Evolutionary conservation across 257 asterid species (phyloP).

Genomic region (Scutellaria barbata): DNA sequence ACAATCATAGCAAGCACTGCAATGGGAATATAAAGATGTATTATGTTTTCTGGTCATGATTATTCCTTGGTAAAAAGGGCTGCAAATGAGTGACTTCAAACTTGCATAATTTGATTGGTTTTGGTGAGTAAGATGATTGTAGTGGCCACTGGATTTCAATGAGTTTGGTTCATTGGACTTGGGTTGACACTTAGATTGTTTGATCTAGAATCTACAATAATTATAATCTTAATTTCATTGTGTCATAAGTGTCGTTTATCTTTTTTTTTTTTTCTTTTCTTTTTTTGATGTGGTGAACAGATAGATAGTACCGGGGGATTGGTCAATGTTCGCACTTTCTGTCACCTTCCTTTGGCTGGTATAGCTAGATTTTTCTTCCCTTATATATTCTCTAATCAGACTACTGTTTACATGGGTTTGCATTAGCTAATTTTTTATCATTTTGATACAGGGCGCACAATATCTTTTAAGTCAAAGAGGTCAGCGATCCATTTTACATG

Average conservation of each 20-base stretch:
- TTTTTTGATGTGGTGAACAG: constrained; percentile 44
- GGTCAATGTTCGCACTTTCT: constrained; percentile 49
- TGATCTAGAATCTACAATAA: too few relatives aligned
- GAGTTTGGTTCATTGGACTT: not conserved
- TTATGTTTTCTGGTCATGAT: not conserved
- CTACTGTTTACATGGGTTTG: constrained; percentile 1
- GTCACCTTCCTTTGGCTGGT: constrained; percentile 58
- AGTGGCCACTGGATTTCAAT: not conserved
- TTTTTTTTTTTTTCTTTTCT: constrained; percentile 8
- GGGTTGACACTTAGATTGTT: constrained; percentile 7
- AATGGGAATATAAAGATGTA: not conserved
- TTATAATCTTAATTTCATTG: not conserved
- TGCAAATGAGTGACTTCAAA: not conserved
- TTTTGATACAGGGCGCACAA: constrained; percentile 55
- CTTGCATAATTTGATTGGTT: not conserved
- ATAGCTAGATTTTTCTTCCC: constrained; percentile 3
- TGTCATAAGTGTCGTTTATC: constrained; percentile 6
- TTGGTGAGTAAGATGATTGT: not conserved
- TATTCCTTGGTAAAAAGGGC: not conserved
- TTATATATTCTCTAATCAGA: not conserved
- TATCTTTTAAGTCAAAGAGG: constrained; percentile 52
- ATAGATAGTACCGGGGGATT: constrained; percentile 41
- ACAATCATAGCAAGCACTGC: not conserved
- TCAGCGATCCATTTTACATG: constrained; percentile 37
- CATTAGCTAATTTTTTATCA: not conserved